These are phyloP conservation scores for Podospora conica DNA, from an alignment of 495 filamentous ascomycete genomes.

Conservation along the genomic window DNA sequence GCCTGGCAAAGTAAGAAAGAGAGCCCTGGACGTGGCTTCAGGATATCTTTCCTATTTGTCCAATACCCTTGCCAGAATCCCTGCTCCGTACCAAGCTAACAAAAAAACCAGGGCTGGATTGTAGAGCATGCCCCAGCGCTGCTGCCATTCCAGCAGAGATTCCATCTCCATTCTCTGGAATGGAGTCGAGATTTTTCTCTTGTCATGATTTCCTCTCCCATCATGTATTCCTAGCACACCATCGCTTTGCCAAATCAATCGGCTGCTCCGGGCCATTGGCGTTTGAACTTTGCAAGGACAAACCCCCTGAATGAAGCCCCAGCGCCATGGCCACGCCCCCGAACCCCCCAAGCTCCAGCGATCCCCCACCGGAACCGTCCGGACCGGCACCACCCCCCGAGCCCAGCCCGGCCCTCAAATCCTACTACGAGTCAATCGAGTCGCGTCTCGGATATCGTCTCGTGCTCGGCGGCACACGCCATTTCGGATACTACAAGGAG, in stretches of 20 bases:
- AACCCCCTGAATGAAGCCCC: not conserved
- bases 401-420: constrained; percentile 12
- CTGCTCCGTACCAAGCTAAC: too few species aligned
- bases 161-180: not conserved
- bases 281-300: not conserved
- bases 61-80: too few species aligned
- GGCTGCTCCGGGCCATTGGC: not conserved
- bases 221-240: not conserved
- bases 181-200: not conserved
- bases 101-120: too few species aligned
- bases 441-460: constrained; percentile 47
- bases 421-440: constrained; percentile 36
- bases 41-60: too few species aligned
- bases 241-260: not conserved
- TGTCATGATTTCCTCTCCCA: not conserved
- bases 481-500: constrained; percentile 46
- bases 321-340: not conserved
- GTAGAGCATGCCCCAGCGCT: not conserved
- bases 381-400: not conserved
- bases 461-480: constrained; percentile 44
- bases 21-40: too few species aligned
- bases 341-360: not conserved
- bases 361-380: not conserved
- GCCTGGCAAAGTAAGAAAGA: too few species aligned
- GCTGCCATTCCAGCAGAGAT: not conserved